Conservation (phyloP, 768 basidiomycete species). For the Hydnum rufescens region DNA sequence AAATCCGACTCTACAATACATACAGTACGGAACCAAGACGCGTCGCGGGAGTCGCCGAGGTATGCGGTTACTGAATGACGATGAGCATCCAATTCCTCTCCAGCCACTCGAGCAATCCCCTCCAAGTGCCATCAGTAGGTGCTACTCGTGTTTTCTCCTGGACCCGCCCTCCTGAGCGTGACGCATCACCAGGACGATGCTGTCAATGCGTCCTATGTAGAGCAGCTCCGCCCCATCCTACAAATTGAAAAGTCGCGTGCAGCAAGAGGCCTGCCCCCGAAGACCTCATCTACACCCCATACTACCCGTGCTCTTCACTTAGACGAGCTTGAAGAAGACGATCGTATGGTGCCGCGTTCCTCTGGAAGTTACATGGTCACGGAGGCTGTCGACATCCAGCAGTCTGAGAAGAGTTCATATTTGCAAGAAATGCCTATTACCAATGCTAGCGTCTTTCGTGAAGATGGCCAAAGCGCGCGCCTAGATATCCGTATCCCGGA, state of each 20-base stretch:
- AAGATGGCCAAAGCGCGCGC: slow-evolving; percentile 7
- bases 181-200: no score
- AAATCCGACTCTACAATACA: no score
- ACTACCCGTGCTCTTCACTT: slow-evolving; percentile 20
- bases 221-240: slow-evolving; percentile 2
- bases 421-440: no score
- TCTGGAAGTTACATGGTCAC: not conserved
- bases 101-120: slow-evolving; percentile 55
- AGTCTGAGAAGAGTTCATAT: no score
- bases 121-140: slow-evolving; percentile 45
- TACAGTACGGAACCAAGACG: no score
- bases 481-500: slow-evolving; percentile 1
- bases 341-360: slow-evolving; percentile 12
- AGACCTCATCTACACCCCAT: not conserved
- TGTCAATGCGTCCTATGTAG: slow-evolving; percentile 3
- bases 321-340: slow-evolving; percentile 17
- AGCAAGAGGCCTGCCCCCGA: not conserved
- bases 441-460: slow-evolving; percentile 1
- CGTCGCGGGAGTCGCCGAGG: no score
- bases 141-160: no score
- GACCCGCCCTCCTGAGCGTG: no score
- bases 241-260: slow-evolving; percentile 6
- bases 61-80: no score
- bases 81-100: slow-evolving; percentile 22
- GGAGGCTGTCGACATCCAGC: not conserved